Base-by-base conservation (phyloP, 2,329 filamentous ascomycete genomes). In the Arthrobotrys iridis region DNA sequence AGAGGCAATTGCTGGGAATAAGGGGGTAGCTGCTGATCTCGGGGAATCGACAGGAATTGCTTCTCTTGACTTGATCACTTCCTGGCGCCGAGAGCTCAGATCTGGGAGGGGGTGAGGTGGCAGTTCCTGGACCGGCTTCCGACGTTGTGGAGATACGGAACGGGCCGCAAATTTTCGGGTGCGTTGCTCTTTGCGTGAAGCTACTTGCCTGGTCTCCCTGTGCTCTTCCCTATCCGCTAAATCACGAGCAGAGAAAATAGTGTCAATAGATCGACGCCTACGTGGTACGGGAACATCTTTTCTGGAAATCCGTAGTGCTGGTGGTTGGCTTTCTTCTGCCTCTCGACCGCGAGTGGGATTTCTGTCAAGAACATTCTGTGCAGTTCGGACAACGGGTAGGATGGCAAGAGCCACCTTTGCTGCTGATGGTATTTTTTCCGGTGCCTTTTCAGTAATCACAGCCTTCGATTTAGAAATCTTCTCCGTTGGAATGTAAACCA, bases 201-300 rank as follows among this genome's bases (percentile, higher is more conserved):
- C 15, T 37, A 28, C 8, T 10, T 45, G 46, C 20, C 28, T 58
- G 3, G 11, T 20, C 13, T 62, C 48, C 40, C 30, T 66, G 18
- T 22, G 18, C 3, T 45, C 30, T 13, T n/a, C 20, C 8, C 30
- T 30, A 3, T 35, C 20, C 15, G 24, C 30, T 5, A 43, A 43
- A 10, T 50, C 41, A 24, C 40, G 58, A n/a, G 52, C 20, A 22
- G 67, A 72, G 4, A 55, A 45, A 37, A 62, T 62, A 7, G 65
- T 70, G 18, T 70, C 65, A 6, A 70, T 57, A 26, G 65, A 70
- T 43, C 65, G 43, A 18, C 65, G 55, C 24, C 65, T 52, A 4
- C 28, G 43, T 8, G 46, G 65, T 24, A 35, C 46, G 3, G 41
- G 45, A 11, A 18, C 18, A 7, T 11, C 11, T 10, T 24, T 55